phyloP scores from a whole-genome alignment of 2,329 filamentous ascomycete genomes.

The Botrytis tulipae region DNA sequence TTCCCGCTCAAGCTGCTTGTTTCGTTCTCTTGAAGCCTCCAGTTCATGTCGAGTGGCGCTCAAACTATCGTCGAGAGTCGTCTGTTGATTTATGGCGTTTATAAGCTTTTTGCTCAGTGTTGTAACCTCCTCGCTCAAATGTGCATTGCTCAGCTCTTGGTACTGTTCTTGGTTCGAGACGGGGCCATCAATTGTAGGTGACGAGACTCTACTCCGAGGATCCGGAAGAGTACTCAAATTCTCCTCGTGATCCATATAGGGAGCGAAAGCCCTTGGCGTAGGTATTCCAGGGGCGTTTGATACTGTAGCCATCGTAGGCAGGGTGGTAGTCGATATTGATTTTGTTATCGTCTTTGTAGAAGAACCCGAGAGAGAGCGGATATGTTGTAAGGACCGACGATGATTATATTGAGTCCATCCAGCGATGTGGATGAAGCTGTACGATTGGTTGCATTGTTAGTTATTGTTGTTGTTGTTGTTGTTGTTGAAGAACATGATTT shows the following conservation, averaged over 20 bases:
- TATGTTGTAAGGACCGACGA: conserved; percentile 21
- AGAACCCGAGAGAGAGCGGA: conserved; percentile 14
- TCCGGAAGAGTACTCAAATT: conserved; percentile 70
- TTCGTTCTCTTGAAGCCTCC: conserved; percentile 65
- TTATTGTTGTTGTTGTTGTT: neutral
- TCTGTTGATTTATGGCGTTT: conserved; percentile 96
- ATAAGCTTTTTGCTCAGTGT: conserved; percentile 93
- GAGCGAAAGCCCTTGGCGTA: conserved; percentile 32
- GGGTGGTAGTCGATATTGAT: conserved; percentile 41
- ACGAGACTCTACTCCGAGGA: conserved; percentile 54
- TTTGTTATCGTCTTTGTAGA: conserved; percentile 35
- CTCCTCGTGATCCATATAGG: conserved; percentile 51
- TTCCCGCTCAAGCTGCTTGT: conserved; percentile 63
- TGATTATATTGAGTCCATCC: conserved; percentile 48
- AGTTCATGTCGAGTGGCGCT: conserved; percentile 81
- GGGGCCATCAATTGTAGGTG: conserved; percentile 43
- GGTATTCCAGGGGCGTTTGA: conserved; percentile 31
- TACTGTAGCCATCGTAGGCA: conserved; percentile 42
- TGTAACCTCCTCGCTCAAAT: conserved; percentile 68
- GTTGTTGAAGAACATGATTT: neutral
- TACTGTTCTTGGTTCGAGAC: conserved; percentile 45
- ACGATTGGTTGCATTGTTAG: conserved; percentile 15
- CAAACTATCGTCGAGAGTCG: conserved; percentile 82
- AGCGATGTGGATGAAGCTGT: conserved; percentile 54
- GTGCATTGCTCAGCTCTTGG: conserved; percentile 52